Percentiles rank a stretch among this genome's conserved stretches.
These are phyloP conservation scores for Rhodotorula mucilaginosa DNA, from an alignment of 1,284 basidiomycete species.

Conservation along the genomic window DNA sequence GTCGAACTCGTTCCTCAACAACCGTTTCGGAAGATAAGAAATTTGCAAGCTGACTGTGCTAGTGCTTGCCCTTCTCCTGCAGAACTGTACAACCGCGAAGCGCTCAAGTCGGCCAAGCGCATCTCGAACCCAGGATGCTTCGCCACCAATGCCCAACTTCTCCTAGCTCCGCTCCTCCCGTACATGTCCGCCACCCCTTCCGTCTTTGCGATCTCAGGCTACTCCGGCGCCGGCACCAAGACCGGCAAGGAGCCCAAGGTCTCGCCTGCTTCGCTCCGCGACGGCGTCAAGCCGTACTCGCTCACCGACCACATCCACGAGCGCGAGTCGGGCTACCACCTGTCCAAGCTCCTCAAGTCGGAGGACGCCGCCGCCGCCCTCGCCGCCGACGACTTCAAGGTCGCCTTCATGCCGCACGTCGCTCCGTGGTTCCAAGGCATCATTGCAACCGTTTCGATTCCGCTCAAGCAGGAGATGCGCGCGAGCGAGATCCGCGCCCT, in stretches of 20 bases:
- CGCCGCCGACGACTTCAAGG: slow-evolving; percentile 54
- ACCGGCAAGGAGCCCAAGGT: slow-evolving; percentile 76
- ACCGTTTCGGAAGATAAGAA: not conserved
- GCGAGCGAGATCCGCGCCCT: slow-evolving; percentile 71
- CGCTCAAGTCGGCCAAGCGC: slow-evolving; percentile 68
- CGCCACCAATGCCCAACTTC: slow-evolving; percentile 86
- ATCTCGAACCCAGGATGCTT: slow-evolving; percentile 98
- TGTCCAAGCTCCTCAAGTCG: slow-evolving; percentile 60
- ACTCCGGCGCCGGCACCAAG: slow-evolving; percentile 90
- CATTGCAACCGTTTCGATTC: slow-evolving; percentile 77
- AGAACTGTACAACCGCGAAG: slow-evolving; percentile 85
- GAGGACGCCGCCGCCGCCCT: slow-evolving; percentile 14
- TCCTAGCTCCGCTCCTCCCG: slow-evolving; percentile 82
- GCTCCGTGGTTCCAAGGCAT: slow-evolving; percentile 98
- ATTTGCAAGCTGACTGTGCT: not conserved
- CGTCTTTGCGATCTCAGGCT: slow-evolving; percentile 89
- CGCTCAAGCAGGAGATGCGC: slow-evolving; percentile 62
- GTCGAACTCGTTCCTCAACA: not conserved
- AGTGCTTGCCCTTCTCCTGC: slow-evolving; percentile 11
- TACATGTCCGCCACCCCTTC: slow-evolving; percentile 71
- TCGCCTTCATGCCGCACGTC: slow-evolving; percentile 85
- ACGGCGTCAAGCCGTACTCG: slow-evolving; percentile 78
- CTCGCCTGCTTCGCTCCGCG: slow-evolving; percentile 66
- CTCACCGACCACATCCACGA: slow-evolving; percentile 99
- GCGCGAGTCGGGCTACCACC: slow-evolving; percentile 82